Evolutionary conservation across 352 stramenopile genomes (phyloP).

Genomic region (Pythium biforme): DNA sequence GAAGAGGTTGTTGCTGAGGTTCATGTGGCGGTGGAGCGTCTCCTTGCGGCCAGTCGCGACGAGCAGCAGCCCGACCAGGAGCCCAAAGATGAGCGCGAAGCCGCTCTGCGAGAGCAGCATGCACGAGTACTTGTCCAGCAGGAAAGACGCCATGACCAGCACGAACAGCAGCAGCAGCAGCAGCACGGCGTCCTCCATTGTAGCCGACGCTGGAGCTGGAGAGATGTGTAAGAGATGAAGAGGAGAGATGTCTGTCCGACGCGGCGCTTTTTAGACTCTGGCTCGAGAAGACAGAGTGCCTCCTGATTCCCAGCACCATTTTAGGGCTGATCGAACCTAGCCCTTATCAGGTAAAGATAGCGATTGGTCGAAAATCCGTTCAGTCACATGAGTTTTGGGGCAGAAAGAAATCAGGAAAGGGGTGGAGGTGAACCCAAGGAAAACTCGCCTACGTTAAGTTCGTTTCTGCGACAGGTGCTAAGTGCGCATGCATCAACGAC

Average conservation of each 20-base stretch:
- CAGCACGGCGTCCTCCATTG: slow-evolving; percentile 82
- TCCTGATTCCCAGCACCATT: background rate
- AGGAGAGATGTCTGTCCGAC: background rate
- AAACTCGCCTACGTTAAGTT: background rate
- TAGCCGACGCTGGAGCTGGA: background rate
- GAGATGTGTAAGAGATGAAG: background rate
- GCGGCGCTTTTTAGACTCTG: slow-evolving; percentile 3
- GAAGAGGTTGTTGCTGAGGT: slow-evolving; percentile 87
- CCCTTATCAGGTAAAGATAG: background rate
- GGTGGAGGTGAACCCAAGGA: background rate
- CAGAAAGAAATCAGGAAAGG: background rate
- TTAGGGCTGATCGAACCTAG: slow-evolving; percentile 3
- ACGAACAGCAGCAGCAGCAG: slow-evolving; percentile 85
- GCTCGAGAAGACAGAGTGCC: background rate
- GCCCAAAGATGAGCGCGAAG: slow-evolving; percentile 80
- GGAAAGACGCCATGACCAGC: slow-evolving; percentile 86
- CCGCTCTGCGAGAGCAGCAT: slow-evolving; percentile 86
- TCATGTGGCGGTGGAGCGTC: slow-evolving; percentile 72
- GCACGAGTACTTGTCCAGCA: slow-evolving; percentile 81
- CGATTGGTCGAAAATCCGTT: slow-evolving; percentile 10
- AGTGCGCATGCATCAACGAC: background rate
- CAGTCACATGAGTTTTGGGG: background rate
- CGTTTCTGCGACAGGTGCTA: background rate
- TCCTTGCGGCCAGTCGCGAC: slow-evolving; percentile 65
- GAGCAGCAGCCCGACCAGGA: slow-evolving; percentile 68